Base-by-base conservation (phyloP, 169 alveolate genomes). In the Amoebophrya sp. region DNA sequence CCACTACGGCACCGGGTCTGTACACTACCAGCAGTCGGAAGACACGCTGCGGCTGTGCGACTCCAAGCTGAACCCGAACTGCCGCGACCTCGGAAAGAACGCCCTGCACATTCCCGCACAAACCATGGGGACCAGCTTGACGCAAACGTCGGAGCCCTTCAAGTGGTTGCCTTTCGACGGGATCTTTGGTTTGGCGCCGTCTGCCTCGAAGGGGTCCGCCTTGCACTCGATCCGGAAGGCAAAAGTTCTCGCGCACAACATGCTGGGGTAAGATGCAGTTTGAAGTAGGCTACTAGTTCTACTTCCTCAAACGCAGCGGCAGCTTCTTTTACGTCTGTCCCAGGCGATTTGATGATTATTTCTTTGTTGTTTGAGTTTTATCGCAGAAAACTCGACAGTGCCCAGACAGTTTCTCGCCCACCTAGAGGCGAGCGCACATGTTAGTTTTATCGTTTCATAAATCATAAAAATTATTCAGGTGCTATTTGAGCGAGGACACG, bases 141-240 rank as follows among this genome's bases (percentile, higher is more conserved):
- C 29, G 7, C 83, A 66, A 25, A 66, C 83, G 12, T 2, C 29
- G 1, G 83, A 66, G 35, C 83, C 83, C 10, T 66, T 66, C 35
- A 66, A 66, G 35, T 66, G 83, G 83, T 25, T 66, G 2, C 83
- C 83, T 1, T 66, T 66, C 83, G 83, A 66, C 83, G 83, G 83
- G 2, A 66, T 66, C 32, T 66, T 66, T 66, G 83, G 83, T 25
- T 25, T 66, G 2, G 83, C 83, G 1, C 83, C 83, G 32, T 66
- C 83, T 25, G 83, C 83, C 35, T 66, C 83, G 29, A 66, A 66
- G 83, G 83, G 83, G 7, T 66, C 83, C 29, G 83, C 83, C 32
- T 25, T 66, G 1, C 10, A 18, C 1, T 66, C 83, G 35, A 66
- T 66, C 29, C 1, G 18, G 83, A 66, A 66, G 83, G 29, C 83